Percentiles rank a stretch among this genome's conserved stretches.
Evolutionary conservation across 176 grass and related monocot species (phyloP).

Genomic region (Musa acuminata): DNA sequence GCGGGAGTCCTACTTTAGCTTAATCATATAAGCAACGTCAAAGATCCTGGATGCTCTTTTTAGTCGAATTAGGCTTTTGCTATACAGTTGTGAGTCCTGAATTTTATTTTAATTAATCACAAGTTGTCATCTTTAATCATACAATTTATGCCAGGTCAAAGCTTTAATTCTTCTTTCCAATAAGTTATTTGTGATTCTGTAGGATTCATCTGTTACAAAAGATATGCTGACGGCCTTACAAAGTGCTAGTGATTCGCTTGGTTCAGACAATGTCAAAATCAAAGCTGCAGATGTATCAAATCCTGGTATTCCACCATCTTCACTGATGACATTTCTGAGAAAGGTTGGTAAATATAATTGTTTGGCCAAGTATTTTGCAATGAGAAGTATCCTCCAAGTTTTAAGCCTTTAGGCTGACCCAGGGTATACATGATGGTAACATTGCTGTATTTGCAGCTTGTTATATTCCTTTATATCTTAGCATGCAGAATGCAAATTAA

Average conservation of each 20-base stretch:
- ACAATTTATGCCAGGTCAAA: neutral
- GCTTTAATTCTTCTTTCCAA: neutral
- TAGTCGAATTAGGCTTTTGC: neutral
- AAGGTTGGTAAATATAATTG: slow-evolving; percentile 38
- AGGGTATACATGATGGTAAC: neutral
- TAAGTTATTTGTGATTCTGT: slow-evolving; percentile 22
- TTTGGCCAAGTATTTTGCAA: neutral
- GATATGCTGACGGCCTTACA: slow-evolving; percentile 67
- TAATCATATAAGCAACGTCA: neutral
- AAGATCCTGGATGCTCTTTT: neutral
- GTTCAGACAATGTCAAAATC: slow-evolving; percentile 79
- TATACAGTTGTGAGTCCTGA: neutral
- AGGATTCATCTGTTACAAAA: slow-evolving; percentile 59
- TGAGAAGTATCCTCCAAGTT: neutral
- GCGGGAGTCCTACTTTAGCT: neutral
- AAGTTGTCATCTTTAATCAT: neutral
- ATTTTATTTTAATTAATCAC: neutral
- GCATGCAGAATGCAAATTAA: neutral
- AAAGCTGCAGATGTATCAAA: slow-evolving; percentile 55
- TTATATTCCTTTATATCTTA: neutral
- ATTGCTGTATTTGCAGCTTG: too few relatives aligned
- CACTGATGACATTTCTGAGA: slow-evolving; percentile 71
- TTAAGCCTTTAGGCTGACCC: neutral
- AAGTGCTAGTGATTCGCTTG: slow-evolving; percentile 69
- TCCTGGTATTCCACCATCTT: slow-evolving; percentile 95